Evolutionary conservation across 2,329 filamentous ascomycete species (phyloP), one percentile per base, ranked within the genome.

Genomic region (Penicillium sp.): DNA sequence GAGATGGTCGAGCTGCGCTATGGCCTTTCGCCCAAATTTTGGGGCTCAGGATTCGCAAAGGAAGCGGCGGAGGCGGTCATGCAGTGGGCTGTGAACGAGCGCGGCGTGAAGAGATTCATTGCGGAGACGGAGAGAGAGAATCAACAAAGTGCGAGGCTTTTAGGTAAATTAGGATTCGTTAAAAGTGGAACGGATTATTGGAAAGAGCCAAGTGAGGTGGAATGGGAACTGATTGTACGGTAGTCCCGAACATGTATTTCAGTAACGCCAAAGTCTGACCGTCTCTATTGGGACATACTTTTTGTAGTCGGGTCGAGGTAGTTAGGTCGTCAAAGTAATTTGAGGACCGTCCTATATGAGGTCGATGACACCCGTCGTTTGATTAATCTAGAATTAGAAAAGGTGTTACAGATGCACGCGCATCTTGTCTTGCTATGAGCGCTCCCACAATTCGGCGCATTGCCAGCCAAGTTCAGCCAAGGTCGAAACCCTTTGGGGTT

Each of bases 1-100:
- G 57, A 67, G 43, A 67, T 66, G 63, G 52, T 66, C 7, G 65
- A 67, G 49, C 10, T 67, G 4, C 52, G 64, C 3, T 67, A 65
- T 45, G 65, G 64, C 3, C 41, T 66, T 6, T 52, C 60, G 6
- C 58, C 59, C 1, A 33, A 52, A 23, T 52, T 50, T 28, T 66
- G 65, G 64, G 65, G 64, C 0, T 42, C 45, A n/a, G 62, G 65
- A 10, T 45, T 66, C 23, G 63, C 59, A 6, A 60, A 56, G 34
- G 57, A 59, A 34, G 65, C 64, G 0, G 51, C 62, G 0, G 51
- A 59, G 21, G 59, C 55, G 1, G 39, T 65, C 4, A 65, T 66
- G 57, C 38, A 49, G 13, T 67, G 65, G 65, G 52, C 59, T 3
- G 43, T 54, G 12, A 16, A 45, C 15, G 55, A 58, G 42, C 53